phyloP scores from a whole-genome alignment of 257 asterid species.

The Gynochthodes officinalis region DNA sequence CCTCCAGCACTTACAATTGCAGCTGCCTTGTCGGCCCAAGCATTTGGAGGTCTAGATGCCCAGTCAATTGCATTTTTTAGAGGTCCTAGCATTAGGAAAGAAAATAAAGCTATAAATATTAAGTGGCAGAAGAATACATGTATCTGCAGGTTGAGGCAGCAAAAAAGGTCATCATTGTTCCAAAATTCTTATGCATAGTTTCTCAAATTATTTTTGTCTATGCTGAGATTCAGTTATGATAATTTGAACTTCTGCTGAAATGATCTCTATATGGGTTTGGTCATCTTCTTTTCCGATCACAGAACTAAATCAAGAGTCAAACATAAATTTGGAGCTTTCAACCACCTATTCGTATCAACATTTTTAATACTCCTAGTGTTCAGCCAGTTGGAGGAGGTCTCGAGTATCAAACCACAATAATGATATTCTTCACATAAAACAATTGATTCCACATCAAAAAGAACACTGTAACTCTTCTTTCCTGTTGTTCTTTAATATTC shows the following conservation, averaged over 20 bases:
- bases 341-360: not conserved
- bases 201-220: not conserved
- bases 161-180: not conserved
- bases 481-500: no score
- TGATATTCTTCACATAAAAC: no score
- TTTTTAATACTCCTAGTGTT: no score
- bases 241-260: not conserved
- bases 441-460: no score
- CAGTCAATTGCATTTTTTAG: slow-evolving; percentile 86
- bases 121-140: not conserved
- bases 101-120: not conserved
- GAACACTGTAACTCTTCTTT: no score
- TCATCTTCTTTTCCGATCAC: not conserved
- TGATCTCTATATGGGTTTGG: not conserved
- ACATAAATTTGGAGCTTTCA: not conserved
- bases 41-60: slow-evolving; percentile 88
- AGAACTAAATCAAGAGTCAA: no score
- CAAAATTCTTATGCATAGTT: not conserved
- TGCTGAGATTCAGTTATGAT: not conserved
- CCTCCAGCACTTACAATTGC: slow-evolving; percentile 82
- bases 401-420: no score
- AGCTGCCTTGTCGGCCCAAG: slow-evolving; percentile 79
- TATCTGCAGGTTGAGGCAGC: not conserved
- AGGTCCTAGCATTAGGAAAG: slow-evolving; percentile 45
- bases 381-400: no score